Evolutionary conservation across 2,329 filamentous ascomycete genomes (phyloP).

Genomic region (Raffaelea deltoideospora): DNA sequence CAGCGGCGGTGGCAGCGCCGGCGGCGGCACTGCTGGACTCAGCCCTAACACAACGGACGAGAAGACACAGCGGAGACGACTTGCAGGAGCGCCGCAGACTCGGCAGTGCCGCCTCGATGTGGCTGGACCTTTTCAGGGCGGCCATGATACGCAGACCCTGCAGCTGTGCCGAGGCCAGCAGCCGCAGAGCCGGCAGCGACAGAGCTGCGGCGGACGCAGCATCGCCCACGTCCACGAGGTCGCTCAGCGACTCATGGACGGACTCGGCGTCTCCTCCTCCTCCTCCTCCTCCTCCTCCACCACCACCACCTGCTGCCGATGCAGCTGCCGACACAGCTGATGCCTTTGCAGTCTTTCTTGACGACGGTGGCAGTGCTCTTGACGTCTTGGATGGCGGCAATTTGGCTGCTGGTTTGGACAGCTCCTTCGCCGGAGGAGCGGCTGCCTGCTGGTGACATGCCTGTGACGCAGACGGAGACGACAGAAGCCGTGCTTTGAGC

Average conservation of each 20-base stretch:
- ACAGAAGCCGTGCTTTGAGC: constrained; percentile 38
- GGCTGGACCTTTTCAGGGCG: constrained; percentile 40
- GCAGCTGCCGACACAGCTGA: too few species aligned
- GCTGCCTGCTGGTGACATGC: background rate
- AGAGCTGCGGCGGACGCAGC: constrained; percentile 21
- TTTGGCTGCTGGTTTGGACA: background rate
- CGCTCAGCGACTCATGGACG: constrained; percentile 22
- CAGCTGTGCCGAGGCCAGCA: constrained; percentile 49
- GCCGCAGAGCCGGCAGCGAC: constrained; percentile 26
- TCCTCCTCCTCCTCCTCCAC: too few species aligned
- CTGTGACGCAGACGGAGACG: constrained; percentile 1
- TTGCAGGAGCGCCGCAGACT: constrained; percentile 35
- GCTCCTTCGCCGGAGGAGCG: background rate
- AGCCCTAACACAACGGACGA: constrained; percentile 27
- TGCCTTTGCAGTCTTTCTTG: constrained; percentile 15
- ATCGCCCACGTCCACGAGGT: constrained; percentile 46
- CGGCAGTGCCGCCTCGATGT: constrained; percentile 41
- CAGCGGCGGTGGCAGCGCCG: constrained; percentile 10
- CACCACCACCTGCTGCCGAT: too few species aligned
- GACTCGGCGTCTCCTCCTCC: too few species aligned
- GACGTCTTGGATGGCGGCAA: background rate
- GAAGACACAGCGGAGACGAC: constrained; percentile 43
- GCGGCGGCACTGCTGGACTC: too few species aligned
- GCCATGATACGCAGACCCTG: constrained; percentile 50
- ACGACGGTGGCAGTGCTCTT: too few species aligned